phyloP scores from a whole-genome alignment of 2,329 filamentous ascomycete genomes.

The Didymella keratinophila region DNA sequence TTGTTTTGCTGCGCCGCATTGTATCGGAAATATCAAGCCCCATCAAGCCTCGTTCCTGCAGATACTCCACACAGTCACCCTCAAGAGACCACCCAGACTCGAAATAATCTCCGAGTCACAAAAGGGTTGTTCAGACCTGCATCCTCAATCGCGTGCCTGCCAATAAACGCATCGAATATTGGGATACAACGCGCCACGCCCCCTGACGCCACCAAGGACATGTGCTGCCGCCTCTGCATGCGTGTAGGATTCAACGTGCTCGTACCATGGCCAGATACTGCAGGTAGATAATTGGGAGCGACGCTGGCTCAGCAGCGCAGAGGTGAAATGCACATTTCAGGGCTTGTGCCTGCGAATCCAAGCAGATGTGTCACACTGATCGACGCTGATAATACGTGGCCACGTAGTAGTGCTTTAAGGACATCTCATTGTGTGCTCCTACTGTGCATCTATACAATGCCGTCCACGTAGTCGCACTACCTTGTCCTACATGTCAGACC shows the following conservation, averaged over 20 bases:
- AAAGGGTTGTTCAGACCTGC: conserved; percentile 19
- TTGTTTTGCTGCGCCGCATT: conserved; percentile 7
- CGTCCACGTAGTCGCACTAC: neutral
- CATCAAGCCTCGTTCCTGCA: conserved; percentile 5
- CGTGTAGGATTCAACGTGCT: neutral
- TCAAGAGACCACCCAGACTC: conserved; percentile 6
- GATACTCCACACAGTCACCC: conserved; percentile 2
- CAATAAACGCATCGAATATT: conserved; percentile 22
- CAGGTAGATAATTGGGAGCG: neutral
- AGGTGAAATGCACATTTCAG: neutral
- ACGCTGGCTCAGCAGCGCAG: neutral
- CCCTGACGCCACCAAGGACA: conserved; percentile 5
- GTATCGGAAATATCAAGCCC: conserved; percentile 1
- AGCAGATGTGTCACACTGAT: neutral
- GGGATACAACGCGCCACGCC: conserved; percentile 1
- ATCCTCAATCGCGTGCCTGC: conserved; percentile 18
- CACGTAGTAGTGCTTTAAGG: neutral
- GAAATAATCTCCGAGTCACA: conserved; percentile 37
- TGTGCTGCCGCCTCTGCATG: conserved; percentile 1
- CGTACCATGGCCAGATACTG: conserved; percentile 1
- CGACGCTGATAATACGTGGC: neutral
- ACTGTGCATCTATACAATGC: neutral
- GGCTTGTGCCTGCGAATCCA: neutral
- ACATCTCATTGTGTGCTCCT: neutral
- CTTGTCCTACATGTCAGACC: conserved; percentile 3